Conservation (phyloP, 2,329 filamentous ascomycete genomes). For the Arthrocladium fulminans region DNA sequence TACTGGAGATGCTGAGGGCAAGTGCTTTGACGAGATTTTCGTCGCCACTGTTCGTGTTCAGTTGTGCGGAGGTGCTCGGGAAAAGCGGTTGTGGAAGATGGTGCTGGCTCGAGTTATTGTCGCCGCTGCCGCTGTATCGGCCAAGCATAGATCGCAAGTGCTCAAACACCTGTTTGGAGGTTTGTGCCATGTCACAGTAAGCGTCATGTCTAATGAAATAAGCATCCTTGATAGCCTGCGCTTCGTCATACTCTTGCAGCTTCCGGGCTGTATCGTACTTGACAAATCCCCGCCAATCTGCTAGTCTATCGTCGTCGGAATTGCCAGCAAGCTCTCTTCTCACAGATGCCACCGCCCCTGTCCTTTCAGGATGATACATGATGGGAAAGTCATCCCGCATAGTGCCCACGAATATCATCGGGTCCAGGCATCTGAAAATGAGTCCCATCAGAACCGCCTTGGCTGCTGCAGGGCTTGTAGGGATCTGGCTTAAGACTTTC, state of each 20-base stretch:
- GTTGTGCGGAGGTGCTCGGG: slow-evolving; percentile 7
- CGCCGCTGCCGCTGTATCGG: background rate
- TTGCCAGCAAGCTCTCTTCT: background rate
- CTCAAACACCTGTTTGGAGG: slow-evolving; percentile 8
- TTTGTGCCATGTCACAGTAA: slow-evolving; percentile 16
- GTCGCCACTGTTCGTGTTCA: slow-evolving; percentile 15
- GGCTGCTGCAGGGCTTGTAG: slow-evolving; percentile 85
- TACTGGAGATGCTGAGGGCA: slow-evolving; percentile 12
- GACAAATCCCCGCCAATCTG: slow-evolving; percentile 2
- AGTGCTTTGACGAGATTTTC: slow-evolving; percentile 16
- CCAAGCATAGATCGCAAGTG: slow-evolving; percentile 8
- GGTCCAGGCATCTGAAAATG: slow-evolving; percentile 86
- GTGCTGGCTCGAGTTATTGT: background rate
- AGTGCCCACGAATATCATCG: slow-evolving; percentile 67
- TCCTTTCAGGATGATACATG: background rate
- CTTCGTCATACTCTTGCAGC: background rate
- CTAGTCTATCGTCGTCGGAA: slow-evolving; percentile 5
- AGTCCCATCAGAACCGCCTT: slow-evolving; percentile 81
- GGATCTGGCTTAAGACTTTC: slow-evolving; percentile 73
- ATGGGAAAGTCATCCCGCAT: background rate
- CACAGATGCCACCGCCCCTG: background rate
- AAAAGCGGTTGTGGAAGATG: slow-evolving; percentile 8
- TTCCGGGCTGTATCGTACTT: background rate
- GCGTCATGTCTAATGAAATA: slow-evolving; percentile 11
- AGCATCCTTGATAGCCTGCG: slow-evolving; percentile 9